Conservation (phyloP, 2,329 filamentous ascomycete genomes). For the Paecilomyces sp. region DNA sequence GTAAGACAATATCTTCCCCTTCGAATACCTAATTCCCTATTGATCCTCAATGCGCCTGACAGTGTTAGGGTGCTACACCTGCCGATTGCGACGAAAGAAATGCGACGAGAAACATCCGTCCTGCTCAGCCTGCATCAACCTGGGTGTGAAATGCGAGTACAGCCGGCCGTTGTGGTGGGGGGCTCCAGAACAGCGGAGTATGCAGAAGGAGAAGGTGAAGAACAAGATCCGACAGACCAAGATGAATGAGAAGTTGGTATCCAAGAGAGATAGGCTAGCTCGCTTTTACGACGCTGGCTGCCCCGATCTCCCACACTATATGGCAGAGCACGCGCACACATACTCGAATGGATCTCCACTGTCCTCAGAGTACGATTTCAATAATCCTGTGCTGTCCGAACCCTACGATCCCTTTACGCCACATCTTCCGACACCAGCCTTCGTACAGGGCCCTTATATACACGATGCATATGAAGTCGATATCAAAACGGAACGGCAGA, state of each 20-base stretch:
- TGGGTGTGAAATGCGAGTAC: conserved; percentile 88
- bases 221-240: conserved; percentile 96
- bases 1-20: conserved; percentile 41
- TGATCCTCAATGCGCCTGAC: conserved; percentile 17
- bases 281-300: conserved; percentile 71
- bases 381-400: conserved; percentile 53
- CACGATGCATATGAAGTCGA: conserved; percentile 84
- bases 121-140: conserved; percentile 59
- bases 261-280: conserved; percentile 48
- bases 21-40: conserved; percentile 8
- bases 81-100: conserved; percentile 61
- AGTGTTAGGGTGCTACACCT: conserved; percentile 57
- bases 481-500: conserved; percentile 90
- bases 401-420: conserved; percentile 35
- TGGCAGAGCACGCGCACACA: conserved; percentile 58
- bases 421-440: conserved; percentile 44
- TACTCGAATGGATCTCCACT: conserved; percentile 75
- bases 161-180: conserved; percentile 97
- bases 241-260: conserved; percentile 73
- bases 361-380: conserved; percentile 58
- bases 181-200: conserved; percentile 76
- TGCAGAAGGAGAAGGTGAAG: conserved; percentile 94
- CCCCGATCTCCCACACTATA: conserved; percentile 61
- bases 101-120: conserved; percentile 61
- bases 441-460: conserved; percentile 51